Base-by-base conservation (phyloP, 2,329 filamentous ascomycete genomes). In the Aureobasidium sp. region DNA sequence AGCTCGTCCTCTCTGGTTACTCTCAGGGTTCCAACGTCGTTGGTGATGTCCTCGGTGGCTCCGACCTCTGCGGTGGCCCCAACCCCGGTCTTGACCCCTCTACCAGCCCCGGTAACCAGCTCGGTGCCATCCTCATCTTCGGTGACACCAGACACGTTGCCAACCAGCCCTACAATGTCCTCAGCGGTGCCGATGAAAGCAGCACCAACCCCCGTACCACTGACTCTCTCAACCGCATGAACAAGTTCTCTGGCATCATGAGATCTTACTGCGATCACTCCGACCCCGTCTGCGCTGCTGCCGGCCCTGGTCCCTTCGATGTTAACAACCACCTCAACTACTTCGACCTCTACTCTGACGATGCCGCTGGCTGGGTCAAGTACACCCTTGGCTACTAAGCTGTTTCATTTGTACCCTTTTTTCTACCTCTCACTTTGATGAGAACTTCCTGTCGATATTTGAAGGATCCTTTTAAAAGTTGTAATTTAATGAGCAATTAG, bases 51-150 rank as follows among this genome's bases (percentile, higher is more conserved):
- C 49, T 69, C 2, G 62, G 15, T 60, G 68, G 41, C 67, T 29
- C 44, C 0, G 57, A 60, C 25, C 8, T 20, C 74, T 51, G 78
- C 79, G 63, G 71, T 81, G 61, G 69, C 73, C 25, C 78, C 77
- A 55, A 78, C 80, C 6, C 76, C 77, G 11, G 63, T 60, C 39
- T 61, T 37, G 39, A 63, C 67, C 44, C 47, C 47, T 41, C 36
- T 15, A 64, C 65, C 27, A 64, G 63, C 45, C 55, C 65, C 11
- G 64, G 61, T 15, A 53, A 42, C 44, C 20, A 60, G 45, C 42
- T 72, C 52, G 66, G 59, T 7, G 69, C 70, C 8, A 67, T 60
- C 3, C 61, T 67, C 2, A 37, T 71, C 17, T 71, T 70, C 51
- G 71, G 71, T 15, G 70, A 72, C 61, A 65, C 67, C 37, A 65